These are phyloP conservation scores for Leucaena leucocephala DNA, from an alignment of 306 rosid genomes.

Conservation along the genomic window DNA sequence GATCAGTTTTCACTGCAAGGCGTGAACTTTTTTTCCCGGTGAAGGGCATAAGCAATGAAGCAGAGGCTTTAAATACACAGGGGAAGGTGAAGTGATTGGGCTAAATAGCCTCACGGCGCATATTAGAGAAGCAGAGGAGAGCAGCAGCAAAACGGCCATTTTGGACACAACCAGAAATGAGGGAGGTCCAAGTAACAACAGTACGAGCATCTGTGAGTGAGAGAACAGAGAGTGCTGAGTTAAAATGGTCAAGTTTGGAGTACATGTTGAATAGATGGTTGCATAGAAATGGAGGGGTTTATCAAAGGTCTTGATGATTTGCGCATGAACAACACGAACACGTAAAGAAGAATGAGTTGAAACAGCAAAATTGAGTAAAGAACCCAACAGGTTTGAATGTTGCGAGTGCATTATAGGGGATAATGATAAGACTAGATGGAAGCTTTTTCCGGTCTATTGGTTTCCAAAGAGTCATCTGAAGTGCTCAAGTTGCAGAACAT, in stretches of 20 bases:
- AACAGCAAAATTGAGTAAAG: conserved; percentile 63
- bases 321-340: conserved; percentile 76
- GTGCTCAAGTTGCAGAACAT: neutral
- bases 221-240: conserved; percentile 69
- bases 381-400: conserved; percentile 51
- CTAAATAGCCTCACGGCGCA: conserved; percentile 59
- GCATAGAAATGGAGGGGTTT: conserved; percentile 62
- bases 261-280: conserved; percentile 87
- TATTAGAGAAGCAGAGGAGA: conserved; percentile 56
- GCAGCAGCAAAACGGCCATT: conserved; percentile 60
- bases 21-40: conserved; percentile 73
- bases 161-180: conserved; percentile 78
- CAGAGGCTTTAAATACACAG: conserved; percentile 73
- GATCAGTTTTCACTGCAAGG: conserved; percentile 72
- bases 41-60: conserved; percentile 49
- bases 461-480: neutral
- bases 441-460: neutral
- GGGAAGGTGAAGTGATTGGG: conserved; percentile 94
- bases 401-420: conserved; percentile 50
- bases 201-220: conserved; percentile 58
- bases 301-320: conserved; percentile 55
- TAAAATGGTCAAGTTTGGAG: conserved; percentile 73
- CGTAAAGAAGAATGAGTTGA: conserved; percentile 49
- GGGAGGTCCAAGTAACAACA: conserved; percentile 89
- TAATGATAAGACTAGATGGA: conserved; percentile 28